A percentile compares a stretch with the other conserved stretches of the same genome.
These are phyloP conservation scores for Mortierella sp. DNA, from an alignment of 371 early-diverging fungal species.

Conservation along the genomic window DNA sequence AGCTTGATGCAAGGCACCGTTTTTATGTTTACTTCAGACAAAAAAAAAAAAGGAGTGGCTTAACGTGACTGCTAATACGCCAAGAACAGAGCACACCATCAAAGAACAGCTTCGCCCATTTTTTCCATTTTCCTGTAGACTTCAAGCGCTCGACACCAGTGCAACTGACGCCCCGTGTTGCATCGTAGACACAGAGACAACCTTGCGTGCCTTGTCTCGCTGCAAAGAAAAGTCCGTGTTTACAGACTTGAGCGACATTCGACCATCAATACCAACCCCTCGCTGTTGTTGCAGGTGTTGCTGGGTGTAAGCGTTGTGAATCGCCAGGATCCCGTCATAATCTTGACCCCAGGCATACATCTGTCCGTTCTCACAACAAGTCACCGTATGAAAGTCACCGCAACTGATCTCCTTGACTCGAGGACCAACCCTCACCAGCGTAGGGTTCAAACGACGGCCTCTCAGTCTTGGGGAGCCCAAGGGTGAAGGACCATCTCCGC, in stretches of 20 bases:
- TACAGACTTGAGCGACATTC: background rate
- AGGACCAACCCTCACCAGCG: conserved; percentile 25
- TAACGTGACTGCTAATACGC: background rate
- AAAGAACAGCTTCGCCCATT: conserved; percentile 12
- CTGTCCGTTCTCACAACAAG: conserved; percentile 28
- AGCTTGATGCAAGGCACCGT: background rate
- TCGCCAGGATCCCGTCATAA: conserved; percentile 24
- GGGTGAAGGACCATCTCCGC: background rate
- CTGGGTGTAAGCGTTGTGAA: conserved; percentile 15
- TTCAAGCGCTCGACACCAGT: conserved; percentile 16
- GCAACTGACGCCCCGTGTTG: conserved; percentile 26
- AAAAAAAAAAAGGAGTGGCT: conserved; percentile 28
- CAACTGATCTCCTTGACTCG: conserved; percentile 42
- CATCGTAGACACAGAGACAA: conserved; percentile 37
- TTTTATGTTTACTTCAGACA: background rate
- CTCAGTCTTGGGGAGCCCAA: background rate
- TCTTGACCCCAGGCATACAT: conserved; percentile 46
- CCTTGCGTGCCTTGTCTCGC: conserved; percentile 7
- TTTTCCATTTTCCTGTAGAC: background rate
- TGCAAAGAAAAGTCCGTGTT: background rate
- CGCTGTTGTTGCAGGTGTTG: background rate
- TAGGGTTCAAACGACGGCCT: conserved; percentile 17
- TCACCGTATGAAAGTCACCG: conserved; percentile 41
- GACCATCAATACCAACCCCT: background rate
- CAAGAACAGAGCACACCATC: background rate